Conservation (phyloP, 257 asterid species). For the Jacaranda copaia region DNA sequence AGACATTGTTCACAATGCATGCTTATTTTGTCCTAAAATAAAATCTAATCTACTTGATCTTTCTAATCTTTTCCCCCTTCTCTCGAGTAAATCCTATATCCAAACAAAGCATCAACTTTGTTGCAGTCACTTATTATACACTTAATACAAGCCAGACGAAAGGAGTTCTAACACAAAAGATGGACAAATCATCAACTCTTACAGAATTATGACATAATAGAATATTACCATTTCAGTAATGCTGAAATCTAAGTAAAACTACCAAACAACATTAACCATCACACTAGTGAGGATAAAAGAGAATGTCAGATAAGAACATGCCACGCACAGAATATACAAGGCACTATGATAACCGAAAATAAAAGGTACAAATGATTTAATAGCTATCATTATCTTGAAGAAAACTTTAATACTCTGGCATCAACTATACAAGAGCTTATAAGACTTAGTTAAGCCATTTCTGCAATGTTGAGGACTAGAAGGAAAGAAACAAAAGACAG, state of each 20-base stretch:
- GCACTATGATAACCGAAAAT: slow-evolving; percentile 3
- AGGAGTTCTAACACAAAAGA: too few species aligned
- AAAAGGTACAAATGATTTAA: not conserved
- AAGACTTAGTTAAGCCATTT: slow-evolving; percentile 41
- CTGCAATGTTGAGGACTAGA: slow-evolving; percentile 26
- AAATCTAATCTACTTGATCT: not conserved
- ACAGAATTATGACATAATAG: not conserved
- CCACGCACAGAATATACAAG: not conserved
- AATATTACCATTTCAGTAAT: too few species aligned
- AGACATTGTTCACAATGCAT: not conserved
- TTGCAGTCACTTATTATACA: too few species aligned
- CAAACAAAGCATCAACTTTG: not conserved
- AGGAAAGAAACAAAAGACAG: slow-evolving; percentile 27
- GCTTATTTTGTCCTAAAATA: not conserved
- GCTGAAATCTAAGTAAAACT: too few species aligned
- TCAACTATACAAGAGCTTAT: slow-evolving; percentile 60
- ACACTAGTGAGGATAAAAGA: not conserved
- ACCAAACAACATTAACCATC: not conserved
- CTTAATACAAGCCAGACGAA: too few species aligned
- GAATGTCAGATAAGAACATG: not conserved
- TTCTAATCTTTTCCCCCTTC: not conserved
- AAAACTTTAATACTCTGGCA: slow-evolving; percentile 39
- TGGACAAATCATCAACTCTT: not conserved
- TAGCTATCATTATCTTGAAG: slow-evolving; percentile 30
- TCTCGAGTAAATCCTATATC: not conserved